Percentiles rank a stretch among this genome's conserved stretches.
Evolutionary conservation across 371 early-diverging fungal species (phyloP).

Genomic region (Mortierella sp.): DNA sequence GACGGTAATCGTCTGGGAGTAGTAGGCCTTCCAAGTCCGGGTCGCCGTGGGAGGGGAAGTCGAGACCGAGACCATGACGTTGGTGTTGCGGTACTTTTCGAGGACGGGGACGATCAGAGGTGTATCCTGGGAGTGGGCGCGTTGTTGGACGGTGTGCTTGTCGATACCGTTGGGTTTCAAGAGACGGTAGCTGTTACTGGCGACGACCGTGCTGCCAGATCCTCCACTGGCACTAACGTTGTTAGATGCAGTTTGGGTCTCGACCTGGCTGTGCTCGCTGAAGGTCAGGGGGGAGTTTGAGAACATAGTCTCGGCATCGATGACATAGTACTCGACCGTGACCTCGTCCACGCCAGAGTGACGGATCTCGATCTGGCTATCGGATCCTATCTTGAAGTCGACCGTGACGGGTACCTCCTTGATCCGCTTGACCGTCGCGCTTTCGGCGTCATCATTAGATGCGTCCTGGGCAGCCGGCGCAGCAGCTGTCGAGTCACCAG

Average conservation of each 20-base stretch:
- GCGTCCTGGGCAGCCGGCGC: background rate
- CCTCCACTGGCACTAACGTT: background rate
- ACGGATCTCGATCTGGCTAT: slow-evolving; percentile 39
- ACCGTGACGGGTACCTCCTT: slow-evolving; percentile 37
- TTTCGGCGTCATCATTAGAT: slow-evolving; percentile 15
- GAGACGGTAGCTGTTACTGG: slow-evolving; percentile 40
- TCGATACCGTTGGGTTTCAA: slow-evolving; percentile 51
- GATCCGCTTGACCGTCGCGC: slow-evolving; percentile 22
- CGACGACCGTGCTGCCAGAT: background rate
- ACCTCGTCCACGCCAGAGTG: slow-evolving; percentile 60
- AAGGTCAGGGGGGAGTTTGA: slow-evolving; percentile 59
- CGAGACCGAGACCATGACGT: slow-evolving; percentile 50
- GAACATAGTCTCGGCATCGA: slow-evolving; percentile 75
- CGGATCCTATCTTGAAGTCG: slow-evolving; percentile 46
- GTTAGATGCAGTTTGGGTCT: slow-evolving; percentile 19
- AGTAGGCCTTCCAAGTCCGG: slow-evolving; percentile 60
- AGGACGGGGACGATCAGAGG: slow-evolving; percentile 34
- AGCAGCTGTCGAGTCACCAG: background rate
- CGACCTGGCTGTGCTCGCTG: slow-evolving; percentile 45
- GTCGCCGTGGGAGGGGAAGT: slow-evolving; percentile 37
- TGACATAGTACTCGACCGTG: slow-evolving; percentile 66
- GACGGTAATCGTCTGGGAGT: slow-evolving; percentile 61
- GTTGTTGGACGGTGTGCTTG: slow-evolving; percentile 28
- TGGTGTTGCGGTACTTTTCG: slow-evolving; percentile 46
- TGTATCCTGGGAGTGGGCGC: background rate